Base-by-base conservation (phyloP, 768 basidiomycete genomes). In the Boletus patriciae region DNA sequence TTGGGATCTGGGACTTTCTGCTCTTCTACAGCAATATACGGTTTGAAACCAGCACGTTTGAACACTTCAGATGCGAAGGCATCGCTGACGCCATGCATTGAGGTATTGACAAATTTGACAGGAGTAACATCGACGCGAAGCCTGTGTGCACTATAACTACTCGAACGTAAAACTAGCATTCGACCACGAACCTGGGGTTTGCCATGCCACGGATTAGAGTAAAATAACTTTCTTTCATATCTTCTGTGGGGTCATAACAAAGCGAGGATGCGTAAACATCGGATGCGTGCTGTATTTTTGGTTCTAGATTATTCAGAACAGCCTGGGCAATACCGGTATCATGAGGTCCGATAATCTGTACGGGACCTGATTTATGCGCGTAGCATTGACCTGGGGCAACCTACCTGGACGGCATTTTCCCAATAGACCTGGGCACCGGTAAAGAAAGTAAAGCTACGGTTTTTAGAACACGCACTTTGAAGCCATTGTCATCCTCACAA, bases 11-110 rank as follows among this genome's bases (percentile, higher is more conserved):
- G 90, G 3, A 74, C 53, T 59, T 81, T 80, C 70, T 95, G 93
- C 59, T 84, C 80, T 49, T 68, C 64, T 12, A 93, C 88, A 2
- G 85, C 80, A 11, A 79, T 76, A 67, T 81, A 86, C 2, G 81
- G 77, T 18, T 77, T 64, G 57, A 92, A 84, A 6, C 85, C 85
- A 55, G 83, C 85, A 4, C 72, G 58, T 38, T 76, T 71, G 57
- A 94, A 88, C 0, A 83, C 87, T 48, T 75, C 69, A 9, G 70
- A 71, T 40, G 84, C 77, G 62, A 88, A 87, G 6, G 76, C 71
- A 68, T 93, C 80, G 61, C 91, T 85, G 51, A 95, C 93, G 0
- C 93, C 93, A 63, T 95, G 93, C 88, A 95, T 87, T 0, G 92
- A 88, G 0, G 94, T 95, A 66, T 92, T 92, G 19, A 92, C 88